Conservation (phyloP, 1,284 basidiomycete genomes). For the Rhizopogon hawkerae region DNA sequence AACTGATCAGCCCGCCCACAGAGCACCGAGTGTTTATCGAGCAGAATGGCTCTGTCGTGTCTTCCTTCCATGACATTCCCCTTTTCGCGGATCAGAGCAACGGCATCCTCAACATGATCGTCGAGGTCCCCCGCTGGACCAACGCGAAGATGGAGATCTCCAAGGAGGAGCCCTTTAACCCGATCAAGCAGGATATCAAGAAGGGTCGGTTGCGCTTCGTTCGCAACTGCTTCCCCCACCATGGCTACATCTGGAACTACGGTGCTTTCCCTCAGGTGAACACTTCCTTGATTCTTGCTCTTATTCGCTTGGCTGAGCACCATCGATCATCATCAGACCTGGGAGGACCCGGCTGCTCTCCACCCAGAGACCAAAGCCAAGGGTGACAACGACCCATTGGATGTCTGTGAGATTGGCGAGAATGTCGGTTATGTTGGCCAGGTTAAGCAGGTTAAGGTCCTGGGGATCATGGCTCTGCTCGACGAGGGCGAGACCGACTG, state of each 20-base stretch:
- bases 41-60: conserved; percentile 78
- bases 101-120: conserved; percentile 96
- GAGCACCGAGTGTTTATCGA: conserved; percentile 96
- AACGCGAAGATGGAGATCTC: conserved; percentile 99
- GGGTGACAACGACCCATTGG: conserved; percentile 99
- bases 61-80: conserved; percentile 93
- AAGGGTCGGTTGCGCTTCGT: conserved; percentile 95
- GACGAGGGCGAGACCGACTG: conserved; percentile 99
- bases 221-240: conserved; percentile 99
- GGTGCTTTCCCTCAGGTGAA: conserved; percentile 90
- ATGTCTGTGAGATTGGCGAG: conserved; percentile 99
- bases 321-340: conserved; percentile 57
- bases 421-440: conserved; percentile 97
- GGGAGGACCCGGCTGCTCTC: conserved; percentile 87
- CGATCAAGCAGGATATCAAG: conserved; percentile 98
- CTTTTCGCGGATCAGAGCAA: conserved; percentile 91
- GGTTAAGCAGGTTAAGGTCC: conserved; percentile 99
- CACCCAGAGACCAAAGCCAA: conserved; percentile 99
- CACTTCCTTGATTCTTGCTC: conserved; percentile 9
- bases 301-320: conserved; percentile 3
- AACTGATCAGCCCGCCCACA: conserved; percentile 29
- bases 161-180: conserved; percentile 97
- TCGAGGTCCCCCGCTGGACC: conserved; percentile 99
- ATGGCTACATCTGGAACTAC: conserved; percentile 99
- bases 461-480: conserved; percentile 99